Percentiles rank a stretch among this genome's conserved stretches.
phyloP scores from a whole-genome alignment of 305 asterid species.

The Fraxinus floribunda region DNA sequence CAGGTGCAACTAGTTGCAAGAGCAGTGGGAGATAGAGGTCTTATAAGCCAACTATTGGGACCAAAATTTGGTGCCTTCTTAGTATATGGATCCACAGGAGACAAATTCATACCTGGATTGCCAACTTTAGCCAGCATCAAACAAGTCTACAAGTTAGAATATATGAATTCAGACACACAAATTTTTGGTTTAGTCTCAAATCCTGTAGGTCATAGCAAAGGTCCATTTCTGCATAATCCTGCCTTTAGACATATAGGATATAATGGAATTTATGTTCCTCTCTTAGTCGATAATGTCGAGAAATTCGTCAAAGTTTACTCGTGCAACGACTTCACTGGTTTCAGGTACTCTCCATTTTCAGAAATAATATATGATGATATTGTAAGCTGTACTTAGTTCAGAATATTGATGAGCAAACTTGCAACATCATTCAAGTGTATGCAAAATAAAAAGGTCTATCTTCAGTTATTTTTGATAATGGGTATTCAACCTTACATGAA shows the following conservation, averaged over 20 bases:
- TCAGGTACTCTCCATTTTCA: conserved; percentile 41
- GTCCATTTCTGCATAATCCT: conserved; percentile 65
- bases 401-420: no score
- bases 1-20: conserved; percentile 55
- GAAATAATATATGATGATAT: not conserved
- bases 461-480: no score
- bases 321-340: conserved; percentile 58
- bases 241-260: conserved; percentile 55
- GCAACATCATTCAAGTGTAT: no score
- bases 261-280: conserved; percentile 64
- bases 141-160: conserved; percentile 51
- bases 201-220: conserved; percentile 71
- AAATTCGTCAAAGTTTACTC: conserved; percentile 62
- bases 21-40: conserved; percentile 66
- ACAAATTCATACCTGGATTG: conserved; percentile 46
- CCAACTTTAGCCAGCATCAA: conserved; percentile 53
- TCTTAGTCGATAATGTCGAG: conserved; percentile 55
- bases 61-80: conserved; percentile 63
- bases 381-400: no score
- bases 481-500: not conserved
- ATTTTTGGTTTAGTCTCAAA: conserved; percentile 60
- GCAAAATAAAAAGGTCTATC: not conserved
- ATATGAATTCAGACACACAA: conserved; percentile 48
- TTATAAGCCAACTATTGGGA: conserved; percentile 60
- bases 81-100: conserved; percentile 45